A percentile compares a stretch with the other conserved stretches of the same genome.
These are phyloP conservation scores for Lentinula detonsa DNA, from an alignment of 768 basidiomycete species.

Conservation along the genomic window DNA sequence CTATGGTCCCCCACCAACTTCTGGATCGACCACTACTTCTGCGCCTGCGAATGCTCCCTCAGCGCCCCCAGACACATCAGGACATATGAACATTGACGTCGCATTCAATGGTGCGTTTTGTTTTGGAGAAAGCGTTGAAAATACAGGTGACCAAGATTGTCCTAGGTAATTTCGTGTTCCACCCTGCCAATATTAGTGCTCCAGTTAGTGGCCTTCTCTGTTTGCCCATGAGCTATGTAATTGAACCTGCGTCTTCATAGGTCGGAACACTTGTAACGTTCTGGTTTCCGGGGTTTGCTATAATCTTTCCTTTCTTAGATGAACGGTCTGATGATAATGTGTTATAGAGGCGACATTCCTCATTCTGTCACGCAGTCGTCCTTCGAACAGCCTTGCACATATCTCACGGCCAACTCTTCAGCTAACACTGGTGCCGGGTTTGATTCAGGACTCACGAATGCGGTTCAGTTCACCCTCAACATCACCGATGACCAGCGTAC, in stretches of 20 bases:
- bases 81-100: conserved; percentile 40
- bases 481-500: conserved; percentile 44
- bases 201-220: conserved; percentile 22
- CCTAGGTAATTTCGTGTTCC: conserved; percentile 29
- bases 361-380: conserved; percentile 56
- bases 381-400: conserved; percentile 47
- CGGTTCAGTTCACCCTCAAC: conserved; percentile 37
- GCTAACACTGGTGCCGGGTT: conserved; percentile 37
- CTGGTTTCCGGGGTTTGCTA: conserved; percentile 40
- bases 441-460: conserved; percentile 42
- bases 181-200: conserved; percentile 40
- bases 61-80: conserved; percentile 29
- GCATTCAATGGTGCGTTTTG: conserved; percentile 17
- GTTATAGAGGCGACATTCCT: conserved; percentile 27
- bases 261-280: conserved; percentile 40
- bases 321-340: conserved; percentile 7
- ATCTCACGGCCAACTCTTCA: conserved; percentile 30
- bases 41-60: conserved; percentile 27
- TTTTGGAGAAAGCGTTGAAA: background rate
- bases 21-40: background rate
- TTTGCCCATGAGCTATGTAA: too few species aligned
- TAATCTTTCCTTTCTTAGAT: background rate
- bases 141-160: background rate
- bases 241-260: background rate
- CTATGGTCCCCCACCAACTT: background rate